Conservation (phyloP, 441 rosid genomes). For the Gossypium gossypioides region DNA sequence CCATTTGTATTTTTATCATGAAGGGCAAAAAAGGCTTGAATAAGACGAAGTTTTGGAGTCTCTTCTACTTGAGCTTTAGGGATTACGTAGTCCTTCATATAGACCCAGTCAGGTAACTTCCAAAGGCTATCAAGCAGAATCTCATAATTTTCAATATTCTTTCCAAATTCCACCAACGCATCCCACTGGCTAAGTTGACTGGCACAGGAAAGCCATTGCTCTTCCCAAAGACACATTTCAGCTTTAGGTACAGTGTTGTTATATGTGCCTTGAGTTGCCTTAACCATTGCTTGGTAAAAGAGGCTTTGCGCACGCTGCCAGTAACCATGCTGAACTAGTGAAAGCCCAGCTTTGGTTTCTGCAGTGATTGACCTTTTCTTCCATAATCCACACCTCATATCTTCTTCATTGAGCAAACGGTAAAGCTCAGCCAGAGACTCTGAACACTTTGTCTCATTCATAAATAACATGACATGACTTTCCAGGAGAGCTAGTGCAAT, state of each 20-base stretch:
- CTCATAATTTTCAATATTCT: constrained; percentile 81
- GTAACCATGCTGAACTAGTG: constrained; percentile 93
- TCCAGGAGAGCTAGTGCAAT: constrained; percentile 86
- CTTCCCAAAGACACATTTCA: constrained; percentile 99
- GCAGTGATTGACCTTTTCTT: constrained; percentile 83
- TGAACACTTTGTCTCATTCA: constrained; percentile 72
- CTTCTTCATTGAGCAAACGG: constrained; percentile 91
- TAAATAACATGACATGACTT: constrained; percentile 81
- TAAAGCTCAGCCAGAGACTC: constrained; percentile 97
- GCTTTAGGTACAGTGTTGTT: constrained; percentile 91
- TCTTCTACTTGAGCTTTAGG: constrained; percentile 98
- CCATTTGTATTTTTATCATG: constrained; percentile 77
- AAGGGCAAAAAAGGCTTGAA: constrained; percentile 82
- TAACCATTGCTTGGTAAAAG: constrained; percentile 91
- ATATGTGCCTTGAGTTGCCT: constrained; percentile 98
- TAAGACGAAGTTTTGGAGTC: constrained; percentile 79
- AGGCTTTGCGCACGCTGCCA: constrained; percentile 95
- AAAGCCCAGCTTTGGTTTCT: constrained; percentile 93
- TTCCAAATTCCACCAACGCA: constrained; percentile 88
- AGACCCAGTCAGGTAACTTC: constrained; percentile 92
- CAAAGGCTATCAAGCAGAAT: constrained; percentile 88
- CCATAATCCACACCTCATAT: constrained; percentile 97
- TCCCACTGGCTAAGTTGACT: constrained; percentile 97
- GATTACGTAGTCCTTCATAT: constrained; percentile 84
- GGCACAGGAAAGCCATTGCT: constrained; percentile 94